A percentile compares a stretch with the other conserved stretches of the same genome.
phyloP scores from a whole-genome alignment of 495 filamentous ascomycete species.

The Penicillium dipodomyicola region DNA sequence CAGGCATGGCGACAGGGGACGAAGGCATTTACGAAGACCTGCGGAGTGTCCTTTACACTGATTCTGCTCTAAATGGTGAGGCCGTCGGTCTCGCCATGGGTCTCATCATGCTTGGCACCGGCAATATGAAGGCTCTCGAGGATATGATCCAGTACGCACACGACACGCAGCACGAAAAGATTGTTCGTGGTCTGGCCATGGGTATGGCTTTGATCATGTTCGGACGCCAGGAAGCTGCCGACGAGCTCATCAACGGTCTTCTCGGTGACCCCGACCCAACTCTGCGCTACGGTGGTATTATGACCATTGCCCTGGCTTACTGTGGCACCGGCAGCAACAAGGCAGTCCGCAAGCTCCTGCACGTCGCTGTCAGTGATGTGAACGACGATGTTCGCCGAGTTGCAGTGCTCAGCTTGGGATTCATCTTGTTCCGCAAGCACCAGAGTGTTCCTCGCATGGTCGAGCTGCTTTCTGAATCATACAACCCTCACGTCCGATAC shows the following conservation, averaged over 20 bases:
- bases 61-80: constrained; percentile 95
- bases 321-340: constrained; percentile 98
- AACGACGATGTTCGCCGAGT: constrained; percentile 95
- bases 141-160: constrained; percentile 98
- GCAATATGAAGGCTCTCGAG: constrained; percentile 83
- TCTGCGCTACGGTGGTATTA: constrained; percentile 94
- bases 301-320: constrained; percentile 97
- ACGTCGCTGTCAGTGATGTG: constrained; percentile 96
- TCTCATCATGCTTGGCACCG: constrained; percentile 94
- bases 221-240: constrained; percentile 88
- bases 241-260: constrained; percentile 89
- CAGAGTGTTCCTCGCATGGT: constrained; percentile 98
- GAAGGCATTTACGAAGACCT: constrained; percentile 90
- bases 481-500: constrained; percentile 98
- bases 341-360: constrained; percentile 94
- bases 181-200: constrained; percentile 88
- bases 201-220: constrained; percentile 99
- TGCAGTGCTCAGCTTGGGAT: constrained; percentile 97
- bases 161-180: constrained; percentile 98
- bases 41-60: constrained; percentile 78
- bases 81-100: constrained; percentile 95
- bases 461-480: constrained; percentile 95
- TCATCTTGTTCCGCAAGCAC: constrained; percentile 97
- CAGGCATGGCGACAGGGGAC: constrained; percentile 93
- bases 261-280: constrained; percentile 92